Conservation (phyloP, 164 flowering plant species). For the Kalanchoe fedtschenkoi region DNA sequence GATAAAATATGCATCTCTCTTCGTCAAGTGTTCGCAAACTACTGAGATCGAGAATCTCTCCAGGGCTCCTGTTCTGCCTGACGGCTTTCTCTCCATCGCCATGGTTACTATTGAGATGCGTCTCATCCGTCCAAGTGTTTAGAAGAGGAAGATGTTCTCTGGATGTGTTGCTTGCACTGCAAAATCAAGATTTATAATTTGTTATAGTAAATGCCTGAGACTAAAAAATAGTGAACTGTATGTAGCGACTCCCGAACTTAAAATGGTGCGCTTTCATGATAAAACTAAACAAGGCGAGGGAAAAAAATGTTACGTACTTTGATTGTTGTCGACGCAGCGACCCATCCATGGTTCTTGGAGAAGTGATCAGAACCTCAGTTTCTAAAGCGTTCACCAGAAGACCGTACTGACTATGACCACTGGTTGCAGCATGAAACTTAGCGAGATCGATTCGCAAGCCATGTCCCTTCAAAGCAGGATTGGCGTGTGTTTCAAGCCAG, state of each 20-base stretch:
- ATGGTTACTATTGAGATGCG: conserved; percentile 8
- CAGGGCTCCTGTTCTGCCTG: conserved; percentile 34
- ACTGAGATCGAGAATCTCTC: conserved; percentile 44
- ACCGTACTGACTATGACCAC: conserved; percentile 79
- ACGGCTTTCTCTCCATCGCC: conserved; percentile 23
- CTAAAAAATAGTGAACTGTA: neutral
- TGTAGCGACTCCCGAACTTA: neutral
- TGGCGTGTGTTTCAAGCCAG: conserved; percentile 90
- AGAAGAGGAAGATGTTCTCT: conserved; percentile 14
- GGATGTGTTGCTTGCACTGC: conserved; percentile 25
- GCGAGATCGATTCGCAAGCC: conserved; percentile 68
- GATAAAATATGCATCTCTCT: conserved; percentile 52
- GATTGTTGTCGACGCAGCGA: neutral
- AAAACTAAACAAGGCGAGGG: conserved; percentile 10
- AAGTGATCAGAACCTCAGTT: conserved; percentile 24
- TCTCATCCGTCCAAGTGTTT: conserved; percentile 19
- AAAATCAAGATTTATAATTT: too few relatives aligned
- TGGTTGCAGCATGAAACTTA: conserved; percentile 64
- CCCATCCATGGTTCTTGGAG: conserved; percentile 1
- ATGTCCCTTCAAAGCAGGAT: conserved; percentile 58
- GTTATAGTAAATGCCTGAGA: too few relatives aligned
- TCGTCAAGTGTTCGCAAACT: conserved; percentile 56
- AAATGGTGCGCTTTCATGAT: neutral
- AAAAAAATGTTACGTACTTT: neutral
- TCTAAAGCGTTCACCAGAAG: conserved; percentile 50